A percentile compares a stretch with the other conserved stretches of the same genome.
Evolutionary conservation across 2,329 filamentous ascomycete species (phyloP).

Genomic region (Aspergillus bombycis): DNA sequence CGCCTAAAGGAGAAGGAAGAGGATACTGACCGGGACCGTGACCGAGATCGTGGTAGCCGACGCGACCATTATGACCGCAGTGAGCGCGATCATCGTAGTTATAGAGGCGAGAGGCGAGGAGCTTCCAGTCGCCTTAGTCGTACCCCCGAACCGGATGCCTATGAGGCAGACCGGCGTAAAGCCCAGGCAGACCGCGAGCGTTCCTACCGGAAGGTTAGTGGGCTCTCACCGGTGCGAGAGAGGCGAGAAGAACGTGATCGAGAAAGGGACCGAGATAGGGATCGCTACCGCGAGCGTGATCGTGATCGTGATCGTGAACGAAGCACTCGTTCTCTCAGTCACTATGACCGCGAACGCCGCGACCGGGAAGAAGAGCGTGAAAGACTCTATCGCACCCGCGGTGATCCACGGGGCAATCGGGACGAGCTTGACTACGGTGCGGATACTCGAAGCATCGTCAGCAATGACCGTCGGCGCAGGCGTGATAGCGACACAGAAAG

Average conservation of each 20-base stretch:
- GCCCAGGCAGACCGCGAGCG: conserved; percentile 93
- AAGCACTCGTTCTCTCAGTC: conserved; percentile 34
- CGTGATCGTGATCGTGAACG: conserved; percentile 40
- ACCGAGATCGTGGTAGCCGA: conserved; percentile 49
- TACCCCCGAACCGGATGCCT: conserved; percentile 88
- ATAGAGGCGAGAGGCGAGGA: conserved; percentile 43
- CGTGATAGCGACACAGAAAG: conserved; percentile 76
- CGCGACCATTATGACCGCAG: conserved; percentile 58
- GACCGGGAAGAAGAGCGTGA: conserved; percentile 91
- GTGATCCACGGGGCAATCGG: conserved; percentile 76
- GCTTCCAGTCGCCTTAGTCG: conserved; percentile 68
- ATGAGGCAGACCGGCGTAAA: conserved; percentile 92
- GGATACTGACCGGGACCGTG: conserved; percentile 67
- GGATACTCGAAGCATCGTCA: conserved; percentile 60
- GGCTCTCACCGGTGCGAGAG: conserved; percentile 54
- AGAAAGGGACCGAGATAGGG: conserved; percentile 36
- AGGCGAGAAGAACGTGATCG: conserved; percentile 43
- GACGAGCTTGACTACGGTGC: conserved; percentile 93
- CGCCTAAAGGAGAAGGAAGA: conserved; percentile 91
- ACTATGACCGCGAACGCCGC: conserved; percentile 81
- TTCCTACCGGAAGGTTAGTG: conserved; percentile 82
- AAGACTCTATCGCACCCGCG: conserved; percentile 77
- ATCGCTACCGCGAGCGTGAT: conserved; percentile 44
- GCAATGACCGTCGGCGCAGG: conserved; percentile 71
- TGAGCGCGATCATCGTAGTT: conserved; percentile 60